A percentile compares a stretch with the other conserved stretches of the same genome.
These are phyloP conservation scores for Pseudonectria buxi DNA, from an alignment of 2,329 filamentous ascomycete species.

Conservation along the genomic window DNA sequence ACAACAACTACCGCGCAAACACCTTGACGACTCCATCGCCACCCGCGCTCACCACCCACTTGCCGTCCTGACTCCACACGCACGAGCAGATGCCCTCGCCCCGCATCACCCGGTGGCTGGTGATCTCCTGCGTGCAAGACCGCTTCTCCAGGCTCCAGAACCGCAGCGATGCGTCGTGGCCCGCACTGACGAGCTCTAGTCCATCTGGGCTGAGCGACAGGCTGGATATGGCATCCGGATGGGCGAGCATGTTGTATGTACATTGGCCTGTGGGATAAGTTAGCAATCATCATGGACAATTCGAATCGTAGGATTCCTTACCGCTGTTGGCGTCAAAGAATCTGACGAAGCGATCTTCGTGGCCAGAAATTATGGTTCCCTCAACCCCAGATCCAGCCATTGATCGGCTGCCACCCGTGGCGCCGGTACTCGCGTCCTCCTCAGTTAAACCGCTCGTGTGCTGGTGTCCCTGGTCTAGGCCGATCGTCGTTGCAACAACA, in stretches of 20 bases:
- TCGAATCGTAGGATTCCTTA: constrained; percentile 43
- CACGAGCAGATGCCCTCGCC: constrained; percentile 93
- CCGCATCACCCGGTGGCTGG: constrained; percentile 86
- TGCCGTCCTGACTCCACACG: constrained; percentile 91
- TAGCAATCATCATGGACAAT: constrained; percentile 4
- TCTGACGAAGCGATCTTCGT: constrained; percentile 91
- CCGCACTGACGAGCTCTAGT: constrained; percentile 87
- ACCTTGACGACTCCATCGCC: constrained; percentile 97
- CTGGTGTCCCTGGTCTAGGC: constrained; percentile 65
- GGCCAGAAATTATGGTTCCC: constrained; percentile 90
- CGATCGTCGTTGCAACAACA: constrained; percentile 78
- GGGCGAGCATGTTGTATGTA: constrained; percentile 97
- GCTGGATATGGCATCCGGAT: constrained; percentile 86
- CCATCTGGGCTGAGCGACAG: constrained; percentile 90
- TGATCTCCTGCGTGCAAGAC: constrained; percentile 91
- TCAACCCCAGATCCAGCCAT: constrained; percentile 74
- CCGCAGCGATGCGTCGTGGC: constrained; percentile 88
- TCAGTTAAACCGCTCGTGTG: constrained; percentile 54
- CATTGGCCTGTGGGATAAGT: constrained; percentile 68
- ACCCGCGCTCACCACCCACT: constrained; percentile 89
- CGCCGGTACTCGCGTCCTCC: constrained; percentile 68
- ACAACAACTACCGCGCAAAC: constrained; percentile 50
- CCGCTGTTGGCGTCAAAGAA: constrained; percentile 99
- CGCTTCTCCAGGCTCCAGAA: constrained; percentile 98
- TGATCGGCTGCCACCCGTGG: constrained; percentile 62